phyloP scores from a whole-genome alignment of 2,329 filamentous ascomycete species.

The Stagonosporopsis chrysanthemi region DNA sequence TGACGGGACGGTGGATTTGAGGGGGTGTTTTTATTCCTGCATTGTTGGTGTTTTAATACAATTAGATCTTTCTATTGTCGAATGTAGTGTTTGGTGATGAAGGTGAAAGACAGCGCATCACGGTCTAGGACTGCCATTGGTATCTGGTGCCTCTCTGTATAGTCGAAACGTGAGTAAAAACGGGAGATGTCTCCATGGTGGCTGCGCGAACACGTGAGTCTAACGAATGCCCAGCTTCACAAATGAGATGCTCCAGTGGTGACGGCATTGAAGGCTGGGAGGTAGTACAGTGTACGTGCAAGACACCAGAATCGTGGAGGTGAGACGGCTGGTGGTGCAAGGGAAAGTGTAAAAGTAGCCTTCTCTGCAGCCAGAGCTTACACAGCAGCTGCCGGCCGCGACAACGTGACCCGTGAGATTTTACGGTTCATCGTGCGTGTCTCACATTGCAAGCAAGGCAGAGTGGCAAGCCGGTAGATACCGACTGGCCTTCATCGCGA shows the following conservation, averaged over 20 bases:
- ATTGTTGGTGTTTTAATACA: too few species aligned
- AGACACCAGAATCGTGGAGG: constrained; percentile 7
- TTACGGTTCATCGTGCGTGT: constrained; percentile 9
- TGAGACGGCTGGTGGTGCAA: constrained; percentile 7
- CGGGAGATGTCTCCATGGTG: too few species aligned
- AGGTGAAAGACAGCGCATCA: neutral
- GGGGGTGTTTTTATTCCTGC: too few species aligned
- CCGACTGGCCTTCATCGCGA: constrained; percentile 3
- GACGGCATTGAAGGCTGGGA: constrained; percentile 5
- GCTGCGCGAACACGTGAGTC: neutral
- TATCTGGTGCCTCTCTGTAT: too few species aligned
- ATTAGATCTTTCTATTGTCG: too few species aligned
- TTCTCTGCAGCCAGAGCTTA: constrained; percentile 11
- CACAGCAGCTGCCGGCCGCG: constrained; percentile 12
- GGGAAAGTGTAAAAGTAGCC: constrained; percentile 14
- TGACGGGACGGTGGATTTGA: constrained; percentile 9
- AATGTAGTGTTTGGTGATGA: neutral
- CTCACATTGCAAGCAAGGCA: constrained; percentile 15
- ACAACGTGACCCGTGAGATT: constrained; percentile 16
- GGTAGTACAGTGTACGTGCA: constrained; percentile 13
- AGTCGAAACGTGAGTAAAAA: too few species aligned
- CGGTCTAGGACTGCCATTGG: too few species aligned
- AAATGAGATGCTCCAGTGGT: neutral
- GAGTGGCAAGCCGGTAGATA: constrained; percentile 5
- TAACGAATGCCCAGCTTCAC: neutral